phyloP scores from a whole-genome alignment of 768 basidiomycete genomes.

The Dacryopinax spathularia region DNA sequence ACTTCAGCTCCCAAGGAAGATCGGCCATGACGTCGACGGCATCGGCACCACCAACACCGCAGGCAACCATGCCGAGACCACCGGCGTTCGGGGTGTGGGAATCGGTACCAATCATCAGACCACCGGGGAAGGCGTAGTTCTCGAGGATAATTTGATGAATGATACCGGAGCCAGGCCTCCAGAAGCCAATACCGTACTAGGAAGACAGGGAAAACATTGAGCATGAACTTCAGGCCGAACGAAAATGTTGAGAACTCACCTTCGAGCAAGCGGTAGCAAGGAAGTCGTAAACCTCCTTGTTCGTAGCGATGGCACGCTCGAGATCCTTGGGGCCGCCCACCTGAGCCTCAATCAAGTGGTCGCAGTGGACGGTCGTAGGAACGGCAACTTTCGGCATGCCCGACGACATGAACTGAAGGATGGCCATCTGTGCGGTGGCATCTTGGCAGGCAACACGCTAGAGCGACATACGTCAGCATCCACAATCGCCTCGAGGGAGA shows the following conservation, averaged over 20 bases:
- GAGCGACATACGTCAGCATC: slow-evolving; percentile 5
- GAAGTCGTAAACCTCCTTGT: slow-evolving; percentile 99
- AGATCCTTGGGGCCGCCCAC: slow-evolving; percentile 88
- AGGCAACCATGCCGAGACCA: slow-evolving; percentile 97
- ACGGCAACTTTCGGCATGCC: slow-evolving; percentile 96
- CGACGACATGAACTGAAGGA: slow-evolving; percentile 99
- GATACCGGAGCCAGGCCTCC: slow-evolving; percentile 98
- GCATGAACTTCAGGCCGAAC: background rate
- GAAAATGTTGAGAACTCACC: slow-evolving; percentile 27
- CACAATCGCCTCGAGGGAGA: background rate
- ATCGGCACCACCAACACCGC: slow-evolving; percentile 98
- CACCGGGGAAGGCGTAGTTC: slow-evolving; percentile 98
- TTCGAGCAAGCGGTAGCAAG: slow-evolving; percentile 93
- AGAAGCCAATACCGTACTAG: slow-evolving; percentile 96
- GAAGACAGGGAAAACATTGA: slow-evolving; percentile 1
- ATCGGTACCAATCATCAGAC: slow-evolving; percentile 99
- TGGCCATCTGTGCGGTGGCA: slow-evolving; percentile 73
- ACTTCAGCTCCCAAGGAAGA: slow-evolving; percentile 98
- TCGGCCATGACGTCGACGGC: slow-evolving; percentile 98
- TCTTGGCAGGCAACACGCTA: slow-evolving; percentile 36
- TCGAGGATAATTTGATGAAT: slow-evolving; percentile 98
- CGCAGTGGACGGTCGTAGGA: slow-evolving; percentile 97
- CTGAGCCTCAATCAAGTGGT: slow-evolving; percentile 97
- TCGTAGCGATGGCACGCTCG: slow-evolving; percentile 76
- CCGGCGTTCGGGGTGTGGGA: slow-evolving; percentile 99